Base-by-base conservation (phyloP, 805 yeast species). In the Brettanomyces bruxellensis region DNA sequence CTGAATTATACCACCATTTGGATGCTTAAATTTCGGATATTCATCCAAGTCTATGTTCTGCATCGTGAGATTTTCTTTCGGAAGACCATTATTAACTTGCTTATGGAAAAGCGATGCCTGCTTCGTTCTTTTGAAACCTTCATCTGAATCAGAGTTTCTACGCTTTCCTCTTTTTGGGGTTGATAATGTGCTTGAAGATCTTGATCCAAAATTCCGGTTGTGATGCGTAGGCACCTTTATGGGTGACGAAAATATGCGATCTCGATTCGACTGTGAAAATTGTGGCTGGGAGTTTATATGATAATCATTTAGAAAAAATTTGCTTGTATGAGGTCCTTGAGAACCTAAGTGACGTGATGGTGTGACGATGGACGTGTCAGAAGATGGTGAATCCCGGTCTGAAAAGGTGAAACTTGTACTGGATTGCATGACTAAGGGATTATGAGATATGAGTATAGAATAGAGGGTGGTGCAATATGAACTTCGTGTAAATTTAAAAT, bases 1-100 rank as follows among this genome's bases (percentile, higher is more conserved):
- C 57, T 78, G 79, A 41, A 78, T 73, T 30, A 67, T 68, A 0
- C 84, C 84, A 8, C 84, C 84, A 11, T 78, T 78, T 2, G 84
- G 84, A 51, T 78, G 83, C 45, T 69, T 68, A 52, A 74, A 78
- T 47, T 71, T 66, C 12, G 84, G 80, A 71, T 76, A 77, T 47
- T 76, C 80, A 37, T 67, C 62, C 14, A 63, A 44, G 43, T 62
- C 54, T 22, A 60, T 56, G 34, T 57, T 58, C n/a, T 61, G 61
- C 25, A 62, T 36, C 11, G 60, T 57, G 35, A 56, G 38, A 39
- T 57, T 44, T 6, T 53, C 42, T 9, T 23, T 11, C n/a, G 55
- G 46, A 13, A 42, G 14, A 14, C 44, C 24, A 12, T 12, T 35
- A n/a, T 2, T 35, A 8, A 22, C 36, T n/a, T 5, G 25, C 8